A percentile compares a stretch with the other conserved stretches of the same genome.
These are phyloP conservation scores for Nicotiana undulata DNA, from an alignment of 257 asterid species.

Conservation along the genomic window DNA sequence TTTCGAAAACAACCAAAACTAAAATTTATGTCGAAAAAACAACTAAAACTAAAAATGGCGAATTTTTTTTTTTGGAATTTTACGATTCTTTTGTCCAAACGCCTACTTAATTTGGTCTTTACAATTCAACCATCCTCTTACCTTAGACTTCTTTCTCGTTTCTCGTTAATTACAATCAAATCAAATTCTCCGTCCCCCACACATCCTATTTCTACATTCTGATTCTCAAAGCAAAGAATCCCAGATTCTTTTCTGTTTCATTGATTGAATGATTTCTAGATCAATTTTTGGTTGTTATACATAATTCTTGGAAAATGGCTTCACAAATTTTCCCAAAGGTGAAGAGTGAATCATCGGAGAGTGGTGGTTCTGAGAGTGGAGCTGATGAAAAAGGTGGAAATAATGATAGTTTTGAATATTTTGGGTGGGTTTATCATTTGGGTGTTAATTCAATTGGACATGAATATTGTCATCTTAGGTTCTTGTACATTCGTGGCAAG, in stretches of 20 bases:
- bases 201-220: background rate
- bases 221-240: background rate
- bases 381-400: slow-evolving; percentile 28
- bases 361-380: slow-evolving; percentile 44
- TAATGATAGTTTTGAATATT: slow-evolving; percentile 43
- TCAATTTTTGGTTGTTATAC: background rate
- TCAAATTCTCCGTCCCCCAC: background rate
- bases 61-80: no score
- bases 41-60: no score
- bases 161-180: background rate
- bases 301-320: background rate
- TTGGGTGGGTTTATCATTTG: slow-evolving; percentile 75
- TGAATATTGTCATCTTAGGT: slow-evolving; percentile 66
- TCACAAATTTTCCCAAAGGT: slow-evolving; percentile 22
- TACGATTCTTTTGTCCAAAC: no score
- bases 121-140: background rate
- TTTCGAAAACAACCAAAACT: no score
- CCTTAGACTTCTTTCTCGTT: background rate
- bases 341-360: slow-evolving; percentile 37
- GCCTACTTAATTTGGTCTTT: background rate
- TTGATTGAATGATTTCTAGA: background rate
- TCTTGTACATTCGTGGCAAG: slow-evolving; percentile 55
- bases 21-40: no score
- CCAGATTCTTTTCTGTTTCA: background rate
- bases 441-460: slow-evolving; percentile 74